A percentile compares a stretch with the other conserved stretches of the same genome.
Conservation (phyloP, 108 stramenopile genomes). For the Cyclostephanos invisitatus region DNA sequence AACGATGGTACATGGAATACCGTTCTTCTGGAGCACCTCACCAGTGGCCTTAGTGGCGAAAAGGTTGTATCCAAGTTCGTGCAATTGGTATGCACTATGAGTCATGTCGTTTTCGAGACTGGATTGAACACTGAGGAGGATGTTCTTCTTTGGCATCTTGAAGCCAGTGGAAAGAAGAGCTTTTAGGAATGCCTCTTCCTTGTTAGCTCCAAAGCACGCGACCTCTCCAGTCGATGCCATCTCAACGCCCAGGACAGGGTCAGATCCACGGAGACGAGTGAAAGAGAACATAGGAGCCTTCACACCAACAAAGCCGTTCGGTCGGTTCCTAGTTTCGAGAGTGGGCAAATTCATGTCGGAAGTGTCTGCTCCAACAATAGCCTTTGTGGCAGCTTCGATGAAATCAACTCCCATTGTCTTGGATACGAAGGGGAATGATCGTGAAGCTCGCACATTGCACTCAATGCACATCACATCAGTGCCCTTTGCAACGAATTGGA, state of each 20-base stretch:
- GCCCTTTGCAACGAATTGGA: conserved; percentile 98
- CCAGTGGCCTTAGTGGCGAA: conserved; percentile 90
- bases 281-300: conserved; percentile 99
- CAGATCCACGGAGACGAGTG: conserved; percentile 97
- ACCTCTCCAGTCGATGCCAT: conserved; percentile 99
- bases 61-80: conserved; percentile 89
- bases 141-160: conserved; percentile 94
- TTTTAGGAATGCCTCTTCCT: conserved; percentile 98
- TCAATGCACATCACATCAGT: conserved; percentile 98
- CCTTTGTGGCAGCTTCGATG: conserved; percentile 94
- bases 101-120: conserved; percentile 85
- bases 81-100: conserved; percentile 84
- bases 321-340: conserved; percentile 84
- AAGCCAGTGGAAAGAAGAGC: conserved; percentile 92
- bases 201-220: conserved; percentile 97
- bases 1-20: conserved; percentile 82
- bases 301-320: conserved; percentile 92
- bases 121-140: conserved; percentile 83
- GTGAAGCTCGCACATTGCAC: conserved; percentile 96
- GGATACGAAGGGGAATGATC: conserved; percentile 98
- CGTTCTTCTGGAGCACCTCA: conserved; percentile 79
- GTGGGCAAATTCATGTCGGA: conserved; percentile 90
- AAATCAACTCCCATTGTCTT: conserved; percentile 98
- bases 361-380: conserved; percentile 82
- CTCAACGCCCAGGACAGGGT: conserved; percentile 98